phyloP scores from a whole-genome alignment of 179 eudicot species.

The Spergularia azorica region DNA sequence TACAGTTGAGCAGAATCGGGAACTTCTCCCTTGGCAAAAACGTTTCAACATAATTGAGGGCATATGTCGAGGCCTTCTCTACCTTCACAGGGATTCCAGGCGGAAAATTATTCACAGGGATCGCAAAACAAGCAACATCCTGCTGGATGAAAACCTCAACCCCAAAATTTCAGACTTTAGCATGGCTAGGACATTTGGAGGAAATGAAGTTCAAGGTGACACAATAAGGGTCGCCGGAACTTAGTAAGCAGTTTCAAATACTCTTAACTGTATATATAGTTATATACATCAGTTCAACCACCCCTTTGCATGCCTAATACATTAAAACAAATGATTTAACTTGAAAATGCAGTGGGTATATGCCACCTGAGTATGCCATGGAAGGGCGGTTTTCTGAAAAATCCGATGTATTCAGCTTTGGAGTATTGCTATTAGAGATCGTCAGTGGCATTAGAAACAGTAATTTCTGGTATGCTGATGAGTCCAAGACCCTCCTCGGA shows the following conservation, averaged over 20 bases:
- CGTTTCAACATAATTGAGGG: conserved; percentile 20
- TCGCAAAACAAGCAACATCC: conserved; percentile 31
- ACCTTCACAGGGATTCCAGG: conserved; percentile 18
- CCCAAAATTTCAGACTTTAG: conserved; percentile 63
- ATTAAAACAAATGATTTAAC: not conserved
- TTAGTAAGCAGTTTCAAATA: conserved; percentile 37
- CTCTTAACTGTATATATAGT: too few relatives aligned
- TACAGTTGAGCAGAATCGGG: conserved; percentile 34
- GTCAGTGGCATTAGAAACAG: conserved; percentile 27
- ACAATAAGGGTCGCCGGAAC: conserved; percentile 55
- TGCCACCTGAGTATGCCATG: conserved; percentile 36
- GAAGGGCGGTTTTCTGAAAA: conserved; percentile 29
- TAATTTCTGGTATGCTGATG: conserved; percentile 27
- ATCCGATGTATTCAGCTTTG: conserved; percentile 13
- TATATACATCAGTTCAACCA: too few relatives aligned
- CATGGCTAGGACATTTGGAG: conserved; percentile 55
- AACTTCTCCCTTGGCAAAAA: conserved; percentile 13
- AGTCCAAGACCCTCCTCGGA: conserved; percentile 31
- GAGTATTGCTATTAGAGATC: conserved; percentile 31
- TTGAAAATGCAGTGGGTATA: conserved; percentile 24
- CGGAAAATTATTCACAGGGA: conserved; percentile 24
- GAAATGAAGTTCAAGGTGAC: conserved; percentile 36
- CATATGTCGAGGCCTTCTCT: conserved; percentile 19
- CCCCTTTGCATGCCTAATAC: not conserved
- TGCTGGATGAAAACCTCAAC: not conserved